A percentile compares a stretch with the other conserved stretches of the same genome.
These are phyloP conservation scores for Rhizoctonia solani DNA, from an alignment of 1,284 basidiomycete species.

Conservation along the genomic window DNA sequence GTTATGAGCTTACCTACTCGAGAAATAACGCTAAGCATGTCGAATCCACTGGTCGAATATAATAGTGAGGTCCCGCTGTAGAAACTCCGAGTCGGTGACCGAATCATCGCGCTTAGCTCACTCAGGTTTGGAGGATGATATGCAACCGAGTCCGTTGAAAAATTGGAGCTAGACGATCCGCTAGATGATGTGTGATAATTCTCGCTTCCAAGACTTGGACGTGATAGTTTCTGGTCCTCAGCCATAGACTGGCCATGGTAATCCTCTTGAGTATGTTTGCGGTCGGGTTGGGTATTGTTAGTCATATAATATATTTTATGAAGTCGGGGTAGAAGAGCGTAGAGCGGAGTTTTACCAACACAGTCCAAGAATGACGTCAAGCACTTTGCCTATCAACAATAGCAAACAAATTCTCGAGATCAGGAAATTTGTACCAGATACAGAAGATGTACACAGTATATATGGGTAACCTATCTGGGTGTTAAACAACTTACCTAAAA, in stretches of 20 bases:
- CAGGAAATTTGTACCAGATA: too few relatives aligned
- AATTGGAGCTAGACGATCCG: not conserved
- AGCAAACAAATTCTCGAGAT: too few relatives aligned
- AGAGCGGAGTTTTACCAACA: too few relatives aligned
- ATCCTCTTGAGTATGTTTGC: not conserved
- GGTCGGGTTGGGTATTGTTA: too few relatives aligned
- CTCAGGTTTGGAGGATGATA: constrained; percentile 23
- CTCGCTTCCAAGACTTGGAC: not conserved
- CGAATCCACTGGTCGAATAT: constrained; percentile 30
- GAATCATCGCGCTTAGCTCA: constrained; percentile 23
- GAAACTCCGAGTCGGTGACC: constrained; percentile 20
- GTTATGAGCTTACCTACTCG: constrained; percentile 6
- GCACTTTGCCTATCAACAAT: too few relatives aligned
- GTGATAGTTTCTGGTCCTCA: not conserved
- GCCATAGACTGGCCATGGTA: not conserved
- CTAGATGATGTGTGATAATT: not conserved
- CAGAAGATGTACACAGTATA: too few relatives aligned
- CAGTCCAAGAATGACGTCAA: too few relatives aligned
- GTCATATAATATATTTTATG: too few relatives aligned
- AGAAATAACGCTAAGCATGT: constrained; percentile 28
- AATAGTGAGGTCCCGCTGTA: constrained; percentile 23
- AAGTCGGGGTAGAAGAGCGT: too few relatives aligned
- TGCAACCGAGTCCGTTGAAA: constrained; percentile 1
- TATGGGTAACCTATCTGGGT: too few relatives aligned
- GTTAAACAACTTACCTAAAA: too few relatives aligned